These are phyloP conservation scores for Jamesozyma piceae DNA, from an alignment of 805 yeast species.

Conservation along the genomic window DNA sequence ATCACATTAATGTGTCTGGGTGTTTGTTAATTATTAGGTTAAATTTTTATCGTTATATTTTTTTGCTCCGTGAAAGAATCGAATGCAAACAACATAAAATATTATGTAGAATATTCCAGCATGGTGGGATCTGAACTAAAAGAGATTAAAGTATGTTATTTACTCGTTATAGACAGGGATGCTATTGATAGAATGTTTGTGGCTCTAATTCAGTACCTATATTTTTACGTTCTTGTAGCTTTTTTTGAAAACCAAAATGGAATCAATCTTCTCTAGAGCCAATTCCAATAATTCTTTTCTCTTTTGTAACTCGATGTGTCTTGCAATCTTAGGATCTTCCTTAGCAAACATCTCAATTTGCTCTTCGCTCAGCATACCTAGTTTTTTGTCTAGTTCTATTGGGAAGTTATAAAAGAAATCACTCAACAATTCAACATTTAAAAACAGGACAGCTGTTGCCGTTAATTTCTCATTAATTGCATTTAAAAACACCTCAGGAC, in stretches of 20 bases:
- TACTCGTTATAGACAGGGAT: too few species aligned
- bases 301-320: slow-evolving; percentile 88
- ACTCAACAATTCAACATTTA: slow-evolving; percentile 86
- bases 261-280: slow-evolving; percentile 76
- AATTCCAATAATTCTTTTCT: slow-evolving; percentile 80
- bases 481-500: slow-evolving; percentile 91
- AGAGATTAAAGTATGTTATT: too few species aligned
- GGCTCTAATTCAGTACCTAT: too few species aligned
- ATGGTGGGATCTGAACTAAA: too few species aligned
- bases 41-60: background rate
- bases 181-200: too few species aligned
- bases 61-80: too few species aligned
- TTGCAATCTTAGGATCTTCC: slow-evolving; percentile 83
- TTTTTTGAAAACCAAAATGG: slow-evolving; percentile 33
- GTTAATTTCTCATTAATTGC: slow-evolving; percentile 88
- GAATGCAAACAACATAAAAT: too few species aligned
- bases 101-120: too few species aligned
- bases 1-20: background rate
- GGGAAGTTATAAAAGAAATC: slow-evolving; percentile 97
- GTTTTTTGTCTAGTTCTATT: slow-evolving; percentile 72
- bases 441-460: slow-evolving; percentile 82
- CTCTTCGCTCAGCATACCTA: slow-evolving; percentile 55
- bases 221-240: slow-evolving; percentile 24
- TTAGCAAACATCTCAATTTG: slow-evolving; percentile 86
- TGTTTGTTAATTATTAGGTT: too few species aligned